Base-by-base conservation (phyloP, 306 rosid genomes). In the Prinsepia uniflora region DNA sequence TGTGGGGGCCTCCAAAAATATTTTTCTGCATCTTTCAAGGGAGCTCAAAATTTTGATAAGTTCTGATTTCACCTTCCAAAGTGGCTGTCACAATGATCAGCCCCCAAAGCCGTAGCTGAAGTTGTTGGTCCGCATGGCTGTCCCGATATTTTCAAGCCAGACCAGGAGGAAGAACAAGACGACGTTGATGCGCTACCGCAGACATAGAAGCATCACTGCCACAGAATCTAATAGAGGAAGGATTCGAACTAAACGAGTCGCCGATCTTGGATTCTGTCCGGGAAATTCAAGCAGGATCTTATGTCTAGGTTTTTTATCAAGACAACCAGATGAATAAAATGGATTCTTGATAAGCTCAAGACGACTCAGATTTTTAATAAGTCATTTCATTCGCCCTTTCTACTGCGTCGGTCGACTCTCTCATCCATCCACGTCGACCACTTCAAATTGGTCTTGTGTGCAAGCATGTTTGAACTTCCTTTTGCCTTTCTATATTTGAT, bases 81-180 rank as follows among this genome's bases (percentile, higher is more conserved):
- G 97, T 87, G 5, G 96, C 97, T 0, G 96, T 86, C 10, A 91
- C 98, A 71, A 94, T 91, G n/a, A 90, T 96, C 84, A 94, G 70
- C 18, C 98, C 97, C 98, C 97, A n/a, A 94, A 43, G 96, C 96
- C 4, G 84, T 71, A 22, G 89, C 76, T 52, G 83, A 81, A 1
- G 65, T 58, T 8, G 85, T 10, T 85, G 70, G 54, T 59, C 67
- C 3, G 76, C 82, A 12, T 83, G 62, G 70, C 58, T 67, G 41
- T 64, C 72, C 81, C 80, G 30, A 58, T 58, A 30, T 14, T 70
- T 52, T 84, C 96, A 42, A 67, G 67, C 84, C 84, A 78, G 90
- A 80, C 82, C 87, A 80, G 44, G 86, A 82, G 47, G 89, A 80
- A 42, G 89, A 80, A 83, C 79, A 76, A 48, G 86, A 77, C 5